Percentiles rank a stretch among this genome's conserved stretches.
Conservation (phyloP, 148 eudicot species). For the Polygonum aviculare region DNA sequence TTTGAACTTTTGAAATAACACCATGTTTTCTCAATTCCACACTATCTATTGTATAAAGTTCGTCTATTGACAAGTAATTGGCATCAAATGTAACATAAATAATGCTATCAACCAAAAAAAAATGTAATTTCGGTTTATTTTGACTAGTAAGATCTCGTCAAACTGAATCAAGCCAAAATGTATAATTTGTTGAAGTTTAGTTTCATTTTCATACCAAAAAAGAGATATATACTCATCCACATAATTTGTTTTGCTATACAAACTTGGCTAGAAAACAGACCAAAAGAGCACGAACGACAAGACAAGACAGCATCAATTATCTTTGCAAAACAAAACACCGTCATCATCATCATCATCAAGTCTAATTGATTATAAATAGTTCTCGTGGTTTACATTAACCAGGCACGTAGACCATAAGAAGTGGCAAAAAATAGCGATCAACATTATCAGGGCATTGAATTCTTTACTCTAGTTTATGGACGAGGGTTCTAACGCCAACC, state of each 20-base stretch:
- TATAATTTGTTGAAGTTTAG: no score
- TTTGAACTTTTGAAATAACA: no score
- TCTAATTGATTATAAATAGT: no score
- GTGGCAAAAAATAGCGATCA: neutral
- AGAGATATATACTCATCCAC: no score
- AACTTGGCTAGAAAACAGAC: neutral
- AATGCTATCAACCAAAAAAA: no score
- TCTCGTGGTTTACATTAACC: no score
- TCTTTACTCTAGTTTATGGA: neutral
- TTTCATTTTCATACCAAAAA: no score
- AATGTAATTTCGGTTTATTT: neutral
- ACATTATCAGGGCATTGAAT: neutral
- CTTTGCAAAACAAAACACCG: neutral
- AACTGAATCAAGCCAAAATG: no score
- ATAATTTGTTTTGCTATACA: no score
- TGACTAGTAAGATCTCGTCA: neutral
- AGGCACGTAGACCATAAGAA: neutral
- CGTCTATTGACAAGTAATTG: neutral
- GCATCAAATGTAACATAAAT: neutral
- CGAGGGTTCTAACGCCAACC: conserved; percentile 6
- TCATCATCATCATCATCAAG: no score
- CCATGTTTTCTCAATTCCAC: no score
- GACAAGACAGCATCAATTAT: neutral
- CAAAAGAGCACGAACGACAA: neutral
- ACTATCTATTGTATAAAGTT: no score